These are phyloP conservation scores for Pisolithus microcarpus DNA, from an alignment of 768 basidiomycete genomes.

Conservation along the genomic window DNA sequence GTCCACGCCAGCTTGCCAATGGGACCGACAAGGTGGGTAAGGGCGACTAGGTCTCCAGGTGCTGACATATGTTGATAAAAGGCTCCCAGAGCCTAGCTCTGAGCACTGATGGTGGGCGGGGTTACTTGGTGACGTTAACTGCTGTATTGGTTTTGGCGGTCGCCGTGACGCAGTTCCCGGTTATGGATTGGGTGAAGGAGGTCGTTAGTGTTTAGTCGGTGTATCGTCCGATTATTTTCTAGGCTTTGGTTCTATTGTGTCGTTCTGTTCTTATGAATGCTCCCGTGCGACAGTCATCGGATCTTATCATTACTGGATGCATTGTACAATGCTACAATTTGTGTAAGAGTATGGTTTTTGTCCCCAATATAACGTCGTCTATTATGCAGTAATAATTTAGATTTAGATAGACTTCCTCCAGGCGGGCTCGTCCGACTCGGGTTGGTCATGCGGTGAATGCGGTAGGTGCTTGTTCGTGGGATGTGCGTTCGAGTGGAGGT, in stretches of 20 bases:
- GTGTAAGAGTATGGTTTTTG: too few species aligned
- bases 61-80: conserved; percentile 11
- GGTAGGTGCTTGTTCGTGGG: background rate
- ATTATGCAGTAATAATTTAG: background rate
- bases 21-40: conserved; percentile 9
- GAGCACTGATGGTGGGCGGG: background rate
- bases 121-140: conserved; percentile 6
- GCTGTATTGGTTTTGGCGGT: conserved; percentile 4
- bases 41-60: background rate
- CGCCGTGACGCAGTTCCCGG: conserved; percentile 3
- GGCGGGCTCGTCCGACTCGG: background rate
- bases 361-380: background rate
- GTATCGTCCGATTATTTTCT: background rate
- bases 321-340: too few species aligned
- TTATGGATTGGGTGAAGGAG: conserved; percentile 1
- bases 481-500: too few species aligned
- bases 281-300: too few species aligned
- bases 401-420: background rate
- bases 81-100: background rate
- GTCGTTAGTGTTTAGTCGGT: conserved; percentile 10
- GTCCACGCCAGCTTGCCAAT: conserved; percentile 9
- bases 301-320: too few species aligned
- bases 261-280: background rate
- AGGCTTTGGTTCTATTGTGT: background rate
- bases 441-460: background rate